These are phyloP conservation scores for Ilex asprella DNA, from an alignment of 257 asterid genomes.

Conservation along the genomic window DNA sequence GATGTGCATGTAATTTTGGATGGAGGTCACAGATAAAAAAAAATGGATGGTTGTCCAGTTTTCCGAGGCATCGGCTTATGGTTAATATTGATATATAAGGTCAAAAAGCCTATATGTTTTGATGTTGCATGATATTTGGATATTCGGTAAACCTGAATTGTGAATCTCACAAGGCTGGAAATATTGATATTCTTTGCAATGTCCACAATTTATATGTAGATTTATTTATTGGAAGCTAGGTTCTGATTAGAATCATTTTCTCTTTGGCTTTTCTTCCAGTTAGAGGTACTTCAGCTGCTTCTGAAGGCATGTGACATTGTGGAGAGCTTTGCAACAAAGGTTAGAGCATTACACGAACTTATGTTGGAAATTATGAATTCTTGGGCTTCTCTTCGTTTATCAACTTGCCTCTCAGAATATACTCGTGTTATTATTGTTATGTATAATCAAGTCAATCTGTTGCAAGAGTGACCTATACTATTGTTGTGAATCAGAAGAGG, in stretches of 20 bases:
- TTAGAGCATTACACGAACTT: constrained; percentile 14
- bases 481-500: no score
- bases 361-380: background rate
- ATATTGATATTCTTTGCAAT: background rate
- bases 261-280: constrained; percentile 38
- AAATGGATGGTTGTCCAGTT: no score
- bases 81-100: no score
- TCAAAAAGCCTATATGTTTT: no score
- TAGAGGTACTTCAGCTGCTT: constrained; percentile 66
- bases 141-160: background rate
- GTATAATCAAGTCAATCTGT: no score
- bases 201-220: background rate
- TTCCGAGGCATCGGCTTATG: background rate
- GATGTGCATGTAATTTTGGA: no score
- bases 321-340: constrained; percentile 51
- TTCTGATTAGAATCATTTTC: constrained; percentile 9
- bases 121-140: background rate
- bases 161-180: constrained; percentile 3
- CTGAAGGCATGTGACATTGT: constrained; percentile 67
- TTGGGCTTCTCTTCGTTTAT: background rate
- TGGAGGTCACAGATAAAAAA: no score
- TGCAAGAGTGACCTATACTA: no score
- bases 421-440: no score
- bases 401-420: background rate
- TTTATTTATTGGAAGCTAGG: background rate